Percentiles rank a stretch among this genome's conserved stretches.
phyloP scores from a whole-genome alignment of 2,329 filamentous ascomycete species.

The Tolypocladium endophyticum region DNA sequence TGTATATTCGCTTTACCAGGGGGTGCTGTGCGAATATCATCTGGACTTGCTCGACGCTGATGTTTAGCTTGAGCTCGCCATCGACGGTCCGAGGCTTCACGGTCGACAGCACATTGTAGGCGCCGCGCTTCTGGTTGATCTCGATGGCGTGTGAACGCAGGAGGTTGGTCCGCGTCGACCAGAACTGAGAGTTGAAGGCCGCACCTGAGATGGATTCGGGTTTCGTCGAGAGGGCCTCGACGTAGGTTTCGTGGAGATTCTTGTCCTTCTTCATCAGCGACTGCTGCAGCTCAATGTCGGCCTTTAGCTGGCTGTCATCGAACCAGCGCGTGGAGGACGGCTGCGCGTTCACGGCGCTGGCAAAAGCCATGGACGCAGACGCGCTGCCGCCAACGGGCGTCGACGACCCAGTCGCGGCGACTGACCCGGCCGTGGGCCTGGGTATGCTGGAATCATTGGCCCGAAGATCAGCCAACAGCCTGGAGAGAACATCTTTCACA shows the following conservation, averaged over 20 bases:
- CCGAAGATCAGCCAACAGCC: constrained; percentile 62
- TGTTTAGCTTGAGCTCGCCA: constrained; percentile 61
- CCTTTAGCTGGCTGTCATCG: constrained; percentile 68
- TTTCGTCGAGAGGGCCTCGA: constrained; percentile 73
- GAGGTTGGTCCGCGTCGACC: constrained; percentile 78
- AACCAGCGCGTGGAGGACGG: constrained; percentile 56
- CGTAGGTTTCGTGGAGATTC: constrained; percentile 70
- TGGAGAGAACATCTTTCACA: constrained; percentile 73
- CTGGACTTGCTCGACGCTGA: constrained; percentile 85
- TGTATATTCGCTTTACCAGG: constrained; percentile 79
- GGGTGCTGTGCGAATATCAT: constrained; percentile 91
- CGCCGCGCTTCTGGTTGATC: constrained; percentile 71
- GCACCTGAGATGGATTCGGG: constrained; percentile 71
- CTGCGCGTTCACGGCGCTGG: constrained; percentile 52
- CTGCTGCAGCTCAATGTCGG: constrained; percentile 74
- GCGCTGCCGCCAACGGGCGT: constrained; percentile 26
- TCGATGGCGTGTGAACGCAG: constrained; percentile 88
- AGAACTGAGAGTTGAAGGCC: constrained; percentile 87
- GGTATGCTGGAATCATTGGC: constrained; percentile 39
- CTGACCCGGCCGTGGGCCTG: constrained; percentile 28
- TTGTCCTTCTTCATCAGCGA: constrained; percentile 76
- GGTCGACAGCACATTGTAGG: constrained; percentile 87
- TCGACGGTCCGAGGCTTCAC: constrained; percentile 55
- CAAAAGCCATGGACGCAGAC: constrained; percentile 68
- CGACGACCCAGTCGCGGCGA: constrained; percentile 13